Base-by-base conservation (phyloP, 768 basidiomycete genomes). In the Boletus tomentosulus region DNA sequence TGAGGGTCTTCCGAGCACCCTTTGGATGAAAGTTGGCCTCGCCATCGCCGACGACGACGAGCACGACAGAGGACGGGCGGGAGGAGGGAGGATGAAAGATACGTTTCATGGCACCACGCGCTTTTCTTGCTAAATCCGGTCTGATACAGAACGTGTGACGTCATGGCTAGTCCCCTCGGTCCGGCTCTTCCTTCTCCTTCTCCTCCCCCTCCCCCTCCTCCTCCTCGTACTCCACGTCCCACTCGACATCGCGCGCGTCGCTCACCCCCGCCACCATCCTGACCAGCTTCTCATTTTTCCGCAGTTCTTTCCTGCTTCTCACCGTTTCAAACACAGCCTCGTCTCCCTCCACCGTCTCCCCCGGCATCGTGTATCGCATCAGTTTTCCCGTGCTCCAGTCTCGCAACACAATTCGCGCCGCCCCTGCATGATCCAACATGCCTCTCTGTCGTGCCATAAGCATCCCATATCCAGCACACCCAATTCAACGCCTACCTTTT, bases 371-470 rank as follows among this genome's bases (percentile, higher is more conserved):
- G 71, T 88, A 94, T 55, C 87, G 81, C 25, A 83, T 78, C 62
- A 96, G 76, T 57, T 81, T 85, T 49, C 87, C 86, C 7, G 76
- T 78, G 55, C 77, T 82, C 93, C 93, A 97, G 72, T 96, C 92
- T 10, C 87, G 83, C 42, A 97, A 77, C 35, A 97, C 76, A 54
- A 87, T 76, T 22, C 88, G 85, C 13, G 89, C 86, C 4, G 93
- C 90, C 39, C 82, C 82, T 3, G 80, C 77, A 47, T 88, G 70
- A 67, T 96, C 92, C 11, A 83, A 71, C 25, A 79, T 77, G 44
- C 90, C 92, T 66, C 78, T 81, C 89, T 93, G 64, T 53, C 46
- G 52, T 49, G 51, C 45, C 57, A 47, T 62, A 48, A 63, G 57
- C 48, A 51, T 30, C 19, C 13, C 22, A 43, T 45, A 42, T 33